Evolutionary conservation across 805 yeast species (phyloP), one percentile per base, ranked within the genome.

Genomic region (Schizosaccharomyces osmophilus): DNA sequence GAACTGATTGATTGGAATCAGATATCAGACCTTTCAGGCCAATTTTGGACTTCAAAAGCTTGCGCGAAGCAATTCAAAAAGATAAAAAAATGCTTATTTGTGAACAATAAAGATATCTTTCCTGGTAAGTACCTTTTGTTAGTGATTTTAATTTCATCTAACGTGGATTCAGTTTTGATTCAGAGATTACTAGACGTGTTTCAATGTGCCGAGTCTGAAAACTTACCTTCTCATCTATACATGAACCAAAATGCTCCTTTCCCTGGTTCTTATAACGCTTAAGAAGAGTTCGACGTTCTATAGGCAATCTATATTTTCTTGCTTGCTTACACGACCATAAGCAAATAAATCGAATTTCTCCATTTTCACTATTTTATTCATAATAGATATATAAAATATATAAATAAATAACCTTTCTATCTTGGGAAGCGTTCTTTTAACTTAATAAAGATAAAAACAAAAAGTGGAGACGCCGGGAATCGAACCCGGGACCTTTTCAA

Each of bases 401-500:
- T n/a, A 31, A 31, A 31, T 31, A 31, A 3, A 31, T 5, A 31
- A 4, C 3, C 32, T 31, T 31, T 2, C 5, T 31, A n/a, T n/a
- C n/a, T n/a, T n/a, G n/a, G n/a, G n/a, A n/a, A n/a, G n/a, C n/a
- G n/a, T n/a, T n/a, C n/a, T n/a, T n/a, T n/a, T n/a, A n/a, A n/a
- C n/a, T n/a, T n/a, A 51, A 26, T 3, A 22, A 51, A 24, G 19
- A 24, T 4, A 51, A 26, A 19, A 24, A 6, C 4, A 19, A 45
- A 45, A 9, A 29, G 2, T 51, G 57, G 57, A 51, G 57, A 51
- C 26, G 57, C 57, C 57, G 57, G 57, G 57, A 51, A 51, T 51
- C 57, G 57, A 51, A 51, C 57, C 57, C 57, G 57, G 57, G 57
- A 51, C 57, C 57, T 51, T 51, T 51, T 51, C 57, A 51, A 51